Evolutionary conservation across 768 basidiomycete genomes (phyloP), one percentile per base, ranked within the genome.

Genomic region (Trametes maxima): DNA sequence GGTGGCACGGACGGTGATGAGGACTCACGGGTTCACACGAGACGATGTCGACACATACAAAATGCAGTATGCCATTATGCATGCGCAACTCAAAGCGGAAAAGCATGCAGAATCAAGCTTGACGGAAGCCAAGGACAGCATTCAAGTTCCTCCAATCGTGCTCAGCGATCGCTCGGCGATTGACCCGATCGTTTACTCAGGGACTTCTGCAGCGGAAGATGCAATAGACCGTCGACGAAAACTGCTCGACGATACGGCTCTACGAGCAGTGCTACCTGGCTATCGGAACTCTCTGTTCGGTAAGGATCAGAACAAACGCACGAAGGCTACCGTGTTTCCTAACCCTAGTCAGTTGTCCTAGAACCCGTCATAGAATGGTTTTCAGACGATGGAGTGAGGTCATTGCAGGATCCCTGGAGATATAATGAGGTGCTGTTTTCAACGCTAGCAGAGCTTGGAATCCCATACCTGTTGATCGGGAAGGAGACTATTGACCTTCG

Each of bases 21-120:
- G 68, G 54, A 67, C 65, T 8, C 75, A 77, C 19, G 85, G 85
- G 0, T 87, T 82, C 65, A 83, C 82, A 19, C 76, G 86, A 37
- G 67, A 77, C 22, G 78, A 85, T 54, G 77, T 83, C 21, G 76
- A 74, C 12, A 77, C 71, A 47, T 68, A 85, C 39, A 77, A 82
- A 59, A 88, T 90, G 87, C 87, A 89, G 70, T 63, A 72, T 43
- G 83, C 82, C 7, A 89, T 90, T 52, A 79, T 88, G 81, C 59
- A 77, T 6, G 83, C 81, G 1, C 85, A 89, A 59, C 61, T 85
- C 59, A 65, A 73, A 33, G 75, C 71, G 51, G 86, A 88, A 72
- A 65, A 61, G 22, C 66, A 69, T 2, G 67, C 62, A 14, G 50
- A 56, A 5, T n/a, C 44, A 46, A 66, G 58, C 5, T 43, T 49